Evolutionary conservation across 306 rosid genomes (phyloP).

Genomic region (Canavalia gladiata): DNA sequence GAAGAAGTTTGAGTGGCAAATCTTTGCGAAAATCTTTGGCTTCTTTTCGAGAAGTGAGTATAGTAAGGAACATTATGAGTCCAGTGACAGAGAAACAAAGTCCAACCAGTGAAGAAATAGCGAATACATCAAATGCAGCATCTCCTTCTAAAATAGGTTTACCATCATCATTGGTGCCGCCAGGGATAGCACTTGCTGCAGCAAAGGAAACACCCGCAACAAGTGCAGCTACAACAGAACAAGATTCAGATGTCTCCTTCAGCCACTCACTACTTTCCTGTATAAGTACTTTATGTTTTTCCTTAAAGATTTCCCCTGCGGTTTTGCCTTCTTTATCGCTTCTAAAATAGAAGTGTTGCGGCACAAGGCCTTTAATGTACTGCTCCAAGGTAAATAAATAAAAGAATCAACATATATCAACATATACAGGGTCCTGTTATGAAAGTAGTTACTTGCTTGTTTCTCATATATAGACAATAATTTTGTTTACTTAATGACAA

Average conservation of each 20-base stretch:
- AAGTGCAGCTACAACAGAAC: conserved; percentile 56
- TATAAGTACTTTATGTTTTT: neutral
- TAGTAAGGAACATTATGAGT: conserved; percentile 71
- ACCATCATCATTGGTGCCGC: conserved; percentile 49
- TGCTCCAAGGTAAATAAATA: conserved; percentile 16
- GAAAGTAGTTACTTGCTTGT: too few relatives aligned
- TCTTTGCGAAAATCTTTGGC: conserved; percentile 57
- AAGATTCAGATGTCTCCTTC: conserved; percentile 52
- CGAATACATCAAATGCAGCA: conserved; percentile 56
- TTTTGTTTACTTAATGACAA: too few relatives aligned
- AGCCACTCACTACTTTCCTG: conserved; percentile 47
- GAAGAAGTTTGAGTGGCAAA: conserved; percentile 60
- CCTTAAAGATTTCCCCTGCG: conserved; percentile 44
- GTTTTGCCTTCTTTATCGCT: neutral
- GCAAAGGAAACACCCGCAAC: conserved; percentile 58
- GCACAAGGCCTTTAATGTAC: conserved; percentile 49
- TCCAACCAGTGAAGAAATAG: conserved; percentile 57
- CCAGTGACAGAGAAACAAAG: conserved; percentile 70
- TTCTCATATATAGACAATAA: too few relatives aligned
- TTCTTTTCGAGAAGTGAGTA: conserved; percentile 63
- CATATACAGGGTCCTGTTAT: too few relatives aligned
- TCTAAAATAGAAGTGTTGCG: conserved; percentile 30
- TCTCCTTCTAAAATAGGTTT: conserved; percentile 50
- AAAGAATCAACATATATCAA: neutral
- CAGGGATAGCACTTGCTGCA: conserved; percentile 55